Evolutionary conservation across 2,329 filamentous ascomycete genomes (phyloP).

Genomic region (Aspergillus eucalypticola): DNA sequence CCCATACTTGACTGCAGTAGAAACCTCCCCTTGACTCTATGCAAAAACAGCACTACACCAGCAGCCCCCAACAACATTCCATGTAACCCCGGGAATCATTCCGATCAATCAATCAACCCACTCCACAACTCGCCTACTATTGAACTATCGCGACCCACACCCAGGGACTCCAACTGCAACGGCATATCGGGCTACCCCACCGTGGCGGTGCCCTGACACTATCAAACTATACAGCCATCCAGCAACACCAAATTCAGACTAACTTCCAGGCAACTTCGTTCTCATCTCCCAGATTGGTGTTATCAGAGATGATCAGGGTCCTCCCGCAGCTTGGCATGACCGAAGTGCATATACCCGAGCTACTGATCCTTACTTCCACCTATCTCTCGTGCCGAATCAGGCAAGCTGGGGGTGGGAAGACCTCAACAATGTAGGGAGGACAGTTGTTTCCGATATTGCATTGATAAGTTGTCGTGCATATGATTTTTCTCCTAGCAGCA

Average conservation of each 20-base stretch:
- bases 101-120: neutral
- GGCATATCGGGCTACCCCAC: neutral
- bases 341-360: neutral
- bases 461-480: too few relatives aligned
- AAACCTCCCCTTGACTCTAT: too few relatives aligned
- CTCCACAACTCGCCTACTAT: neutral
- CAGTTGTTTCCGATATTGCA: too few relatives aligned
- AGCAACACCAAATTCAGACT: neutral
- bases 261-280: conserved; percentile 3
- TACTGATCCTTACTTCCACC: too few relatives aligned
- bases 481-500: too few relatives aligned
- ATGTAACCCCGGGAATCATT: neutral
- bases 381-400: too few relatives aligned
- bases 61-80: too few relatives aligned
- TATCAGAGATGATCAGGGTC: neutral
- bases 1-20: neutral
- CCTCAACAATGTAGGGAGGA: too few relatives aligned
- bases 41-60: too few relatives aligned
- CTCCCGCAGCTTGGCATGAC: neutral
- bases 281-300: neutral
- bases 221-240: neutral
- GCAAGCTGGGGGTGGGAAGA: too few relatives aligned
- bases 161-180: neutral
- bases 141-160: neutral
- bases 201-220: neutral